A percentile compares a stretch with the other conserved stretches of the same genome.
Evolutionary conservation across 2,329 filamentous ascomycete genomes (phyloP).

Genomic region (Hymenoscyphus linearis): DNA sequence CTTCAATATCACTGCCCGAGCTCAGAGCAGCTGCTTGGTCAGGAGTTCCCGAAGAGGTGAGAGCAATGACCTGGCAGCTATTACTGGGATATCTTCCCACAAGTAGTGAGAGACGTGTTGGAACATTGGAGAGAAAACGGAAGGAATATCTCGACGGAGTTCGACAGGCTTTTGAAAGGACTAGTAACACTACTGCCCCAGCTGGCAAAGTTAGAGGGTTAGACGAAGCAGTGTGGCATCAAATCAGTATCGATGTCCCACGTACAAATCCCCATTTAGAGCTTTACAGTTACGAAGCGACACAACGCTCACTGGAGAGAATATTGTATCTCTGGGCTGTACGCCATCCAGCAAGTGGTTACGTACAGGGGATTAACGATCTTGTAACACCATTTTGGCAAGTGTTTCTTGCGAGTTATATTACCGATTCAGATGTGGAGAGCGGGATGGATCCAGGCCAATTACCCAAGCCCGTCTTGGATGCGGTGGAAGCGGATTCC

Average conservation of each 20-base stretch:
- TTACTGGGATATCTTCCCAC: conserved; percentile 92
- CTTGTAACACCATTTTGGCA: conserved; percentile 97
- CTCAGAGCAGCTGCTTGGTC: conserved; percentile 87
- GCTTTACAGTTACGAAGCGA: conserved; percentile 92
- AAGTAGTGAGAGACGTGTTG: conserved; percentile 88
- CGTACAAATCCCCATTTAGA: conserved; percentile 94
- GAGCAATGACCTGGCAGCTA: conserved; percentile 98
- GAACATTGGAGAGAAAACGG: conserved; percentile 86
- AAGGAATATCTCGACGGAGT: conserved; percentile 97
- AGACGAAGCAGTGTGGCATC: conserved; percentile 98
- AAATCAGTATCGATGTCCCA: conserved; percentile 97
- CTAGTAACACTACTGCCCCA: conserved; percentile 43
- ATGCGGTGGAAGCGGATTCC: conserved; percentile 94
- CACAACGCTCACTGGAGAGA: conserved; percentile 86
- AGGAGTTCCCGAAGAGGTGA: conserved; percentile 88
- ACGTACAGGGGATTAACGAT: conserved; percentile 98
- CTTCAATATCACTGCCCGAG: conserved; percentile 79
- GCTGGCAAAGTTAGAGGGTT: conserved; percentile 58
- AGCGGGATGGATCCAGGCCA: conserved; percentile 96
- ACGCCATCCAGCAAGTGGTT: conserved; percentile 91
- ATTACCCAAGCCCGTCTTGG: conserved; percentile 80
- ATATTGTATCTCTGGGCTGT: conserved; percentile 98
- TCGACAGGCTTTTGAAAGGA: conserved; percentile 62
- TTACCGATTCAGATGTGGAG: conserved; percentile 89
- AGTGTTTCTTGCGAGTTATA: conserved; percentile 90